Evolutionary conservation across 257 asterid species (phyloP), one percentile per base, ranked within the genome.

Genomic region (Lycium barbarum): DNA sequence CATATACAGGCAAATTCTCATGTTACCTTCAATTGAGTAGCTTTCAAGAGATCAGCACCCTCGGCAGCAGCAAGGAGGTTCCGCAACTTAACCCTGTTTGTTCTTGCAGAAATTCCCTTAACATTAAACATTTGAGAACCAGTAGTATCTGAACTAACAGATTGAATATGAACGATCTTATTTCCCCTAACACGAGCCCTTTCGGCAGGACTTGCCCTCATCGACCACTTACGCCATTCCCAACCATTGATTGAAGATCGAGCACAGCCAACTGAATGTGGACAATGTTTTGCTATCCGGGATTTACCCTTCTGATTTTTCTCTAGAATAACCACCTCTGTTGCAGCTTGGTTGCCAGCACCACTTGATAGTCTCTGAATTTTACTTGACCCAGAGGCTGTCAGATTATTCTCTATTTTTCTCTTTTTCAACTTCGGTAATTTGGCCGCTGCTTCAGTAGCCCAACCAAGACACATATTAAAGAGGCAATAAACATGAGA

Each of bases 201-300:
- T 89, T 94, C 98, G 78, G 94, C 85, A 43, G 98, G 96, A 91
- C 93, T 94, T 58, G 98, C 97, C 63, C 79, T 89, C 67, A 85
- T 85, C 62, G 98, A 94, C 99, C 99, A 97, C 87, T 89, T 92
- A 88, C 91, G 98, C 99, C 99, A 97, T 84, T 95, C 96, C 99
- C 99, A 94, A 79, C 99, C 99, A 84, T 87, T 89, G 74, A 97
- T 90, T 49, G 99, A 97, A 43, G 96, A 84, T 82, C 98, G 92
- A 79, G 99, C 98, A 91, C 99, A 97, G 65, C 99, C 97, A 87
- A 93, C 91, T 66, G 98, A 93, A 85, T 81, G 86, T n/a, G 95
- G 93, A 85, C 93, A 91, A 81, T 88, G 83, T 84, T 88, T 89
- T 82, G 54, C 76, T 51, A 83, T 43, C 89, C 86, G 88, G 78